phyloP scores from a whole-genome alignment of 2,329 filamentous ascomycete genomes.

The Trichophyton schoenleinii region DNA sequence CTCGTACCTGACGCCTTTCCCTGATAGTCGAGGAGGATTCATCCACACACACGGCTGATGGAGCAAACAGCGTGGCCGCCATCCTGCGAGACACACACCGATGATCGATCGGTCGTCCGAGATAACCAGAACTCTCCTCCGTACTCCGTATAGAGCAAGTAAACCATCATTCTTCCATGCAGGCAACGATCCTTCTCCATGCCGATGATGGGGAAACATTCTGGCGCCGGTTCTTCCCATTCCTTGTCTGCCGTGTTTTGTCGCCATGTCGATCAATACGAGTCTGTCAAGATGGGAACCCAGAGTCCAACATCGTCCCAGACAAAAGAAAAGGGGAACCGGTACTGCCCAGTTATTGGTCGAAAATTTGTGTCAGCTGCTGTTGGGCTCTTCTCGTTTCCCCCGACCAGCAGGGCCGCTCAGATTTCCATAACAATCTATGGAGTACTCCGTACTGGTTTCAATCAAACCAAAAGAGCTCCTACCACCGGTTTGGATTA shows the following conservation, averaged over 20 bases:
- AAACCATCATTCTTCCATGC: neutral
- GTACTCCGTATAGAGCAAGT: neutral
- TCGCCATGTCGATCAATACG: conserved; percentile 2
- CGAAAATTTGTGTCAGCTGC: neutral
- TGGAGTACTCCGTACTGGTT: neutral
- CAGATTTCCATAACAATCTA: neutral
- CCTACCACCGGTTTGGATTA: neutral
- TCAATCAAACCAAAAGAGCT: neutral
- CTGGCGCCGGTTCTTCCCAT: neutral
- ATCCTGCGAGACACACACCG: neutral
- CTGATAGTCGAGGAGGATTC: neutral
- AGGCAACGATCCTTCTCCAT: neutral
- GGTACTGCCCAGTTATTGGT: neutral
- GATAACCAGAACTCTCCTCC: neutral
- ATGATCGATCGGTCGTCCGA: neutral
- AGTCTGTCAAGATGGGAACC: neutral
- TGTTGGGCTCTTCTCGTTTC: neutral
- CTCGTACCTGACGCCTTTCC: conserved; percentile 1
- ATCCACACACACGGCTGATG: neutral
- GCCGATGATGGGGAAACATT: neutral
- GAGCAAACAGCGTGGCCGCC: neutral
- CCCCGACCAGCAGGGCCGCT: neutral
- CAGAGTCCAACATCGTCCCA: neutral
- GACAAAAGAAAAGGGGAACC: neutral
- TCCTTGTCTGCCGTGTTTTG: conserved; percentile 2